Base-by-base conservation (phyloP, 495 filamentous ascomycete species). In the Aspergillus asperescens region DNA sequence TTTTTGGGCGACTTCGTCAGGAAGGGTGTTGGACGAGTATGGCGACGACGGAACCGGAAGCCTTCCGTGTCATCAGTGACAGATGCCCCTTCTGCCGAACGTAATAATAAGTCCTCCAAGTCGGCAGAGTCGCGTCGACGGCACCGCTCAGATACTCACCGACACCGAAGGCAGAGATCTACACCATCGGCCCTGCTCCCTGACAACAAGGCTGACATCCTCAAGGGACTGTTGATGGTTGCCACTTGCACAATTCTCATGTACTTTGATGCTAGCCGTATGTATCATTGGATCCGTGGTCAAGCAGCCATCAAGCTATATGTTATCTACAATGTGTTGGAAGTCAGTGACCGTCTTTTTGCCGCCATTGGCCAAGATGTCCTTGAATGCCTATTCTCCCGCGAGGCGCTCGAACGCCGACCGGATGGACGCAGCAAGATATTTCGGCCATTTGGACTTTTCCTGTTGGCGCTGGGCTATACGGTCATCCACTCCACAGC, bases 281-380 rank as follows among this genome's bases (percentile, higher is more conserved):
- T 99, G 89, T 99, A 99, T 68, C 93, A 99, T 65, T 88, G 90
- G 62, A 96, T 99, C 61, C 84, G 90, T 39, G 93, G 90, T 7
- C 94, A 97, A 70, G 89, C 90, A 4, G 90, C 91, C 7, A 95
- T 99, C 70, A 99, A 99, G 66, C 77, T 99, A 3, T 99, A 97
- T 68, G 91, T 96, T 38, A 96, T 99, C 42, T 97, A 95, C 73
- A 97, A 97, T 61, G 88, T 95, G 25, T 77, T 99, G 4, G 93
- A 99, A 69, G 86, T 84, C 49, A 83, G 83, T 44, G 93, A 99
- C 64, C 83, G 89, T 22, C 76, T 99, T 0, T 81, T 96, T 47
- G 87, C 88, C 4, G 92, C 93, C 1, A 76, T 97, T 19, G 93
- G 93, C 23, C 94, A 97, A 66, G 93, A 99, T 68, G 85, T 99